phyloP scores from a whole-genome alignment of 352 stramenopile genomes.

The Phytophthora tubulina region DNA sequence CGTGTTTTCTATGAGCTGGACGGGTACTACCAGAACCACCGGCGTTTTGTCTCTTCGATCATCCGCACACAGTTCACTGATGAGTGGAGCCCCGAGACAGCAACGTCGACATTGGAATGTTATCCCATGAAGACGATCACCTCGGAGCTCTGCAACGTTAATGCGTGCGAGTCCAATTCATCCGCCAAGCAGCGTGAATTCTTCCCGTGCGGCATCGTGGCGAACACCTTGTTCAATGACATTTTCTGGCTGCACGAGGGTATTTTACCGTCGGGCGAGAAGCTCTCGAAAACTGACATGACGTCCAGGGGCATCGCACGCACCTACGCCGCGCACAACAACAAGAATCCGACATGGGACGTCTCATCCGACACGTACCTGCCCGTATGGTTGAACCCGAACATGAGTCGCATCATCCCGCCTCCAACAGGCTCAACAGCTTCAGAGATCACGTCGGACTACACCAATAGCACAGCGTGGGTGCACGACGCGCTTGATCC shows the following conservation, averaged over 20 bases:
- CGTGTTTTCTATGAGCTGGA: conserved; percentile 77
- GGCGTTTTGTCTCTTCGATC: conserved; percentile 78
- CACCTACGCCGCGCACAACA: conserved; percentile 62
- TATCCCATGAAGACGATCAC: conserved; percentile 55
- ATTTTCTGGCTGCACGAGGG: conserved; percentile 86
- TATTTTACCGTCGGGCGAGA: conserved; percentile 51
- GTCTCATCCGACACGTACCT: conserved; percentile 47
- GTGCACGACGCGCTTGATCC: conserved; percentile 61
- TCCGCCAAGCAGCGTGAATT: conserved; percentile 47
- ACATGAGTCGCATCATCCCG: conserved; percentile 79
- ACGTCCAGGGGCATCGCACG: conserved; percentile 55
- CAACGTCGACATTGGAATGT: conserved; percentile 50
- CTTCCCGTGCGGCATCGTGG: conserved; percentile 81
- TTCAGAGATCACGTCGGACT: conserved; percentile 58
- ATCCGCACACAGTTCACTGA: conserved; percentile 72
- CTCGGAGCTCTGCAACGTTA: conserved; percentile 52
- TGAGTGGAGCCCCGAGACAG: conserved; percentile 53
- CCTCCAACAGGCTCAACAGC: conserved; percentile 38
- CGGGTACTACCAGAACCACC: conserved; percentile 77
- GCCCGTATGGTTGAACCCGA: conserved; percentile 77
- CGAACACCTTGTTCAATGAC: conserved; percentile 88
- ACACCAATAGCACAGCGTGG: conserved; percentile 85
- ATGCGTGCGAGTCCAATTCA: conserved; percentile 37
- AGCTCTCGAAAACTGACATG: conserved; percentile 51
- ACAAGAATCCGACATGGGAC: conserved; percentile 71